Evolutionary conservation across 148 eudicot species (phyloP).

Genomic region (Amaranthus palmeri): DNA sequence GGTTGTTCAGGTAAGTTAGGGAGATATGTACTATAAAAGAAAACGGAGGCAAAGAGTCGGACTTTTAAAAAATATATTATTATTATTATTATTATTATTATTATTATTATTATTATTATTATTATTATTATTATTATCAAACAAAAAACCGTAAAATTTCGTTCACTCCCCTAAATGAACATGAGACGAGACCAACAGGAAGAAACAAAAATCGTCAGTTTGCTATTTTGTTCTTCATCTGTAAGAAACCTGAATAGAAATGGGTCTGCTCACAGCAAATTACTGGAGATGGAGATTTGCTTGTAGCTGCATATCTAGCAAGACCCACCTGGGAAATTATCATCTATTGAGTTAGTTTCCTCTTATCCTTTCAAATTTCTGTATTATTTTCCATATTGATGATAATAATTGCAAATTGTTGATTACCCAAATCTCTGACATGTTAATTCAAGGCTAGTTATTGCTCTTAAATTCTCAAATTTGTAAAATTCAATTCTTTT

Average conservation of each 20-base stretch:
- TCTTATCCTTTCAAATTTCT: background rate
- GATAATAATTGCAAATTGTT: background rate
- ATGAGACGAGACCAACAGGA: no score
- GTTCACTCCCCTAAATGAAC: no score
- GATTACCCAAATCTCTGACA: background rate
- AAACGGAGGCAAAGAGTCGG: no score
- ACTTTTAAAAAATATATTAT: no score
- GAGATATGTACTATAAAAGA: no score
- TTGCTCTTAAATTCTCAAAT: constrained; percentile 2
- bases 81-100: no score
- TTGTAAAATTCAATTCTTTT: background rate
- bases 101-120: no score
- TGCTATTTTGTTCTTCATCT: background rate
- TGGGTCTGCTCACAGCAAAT: constrained; percentile 38
- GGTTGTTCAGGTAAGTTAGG: no score
- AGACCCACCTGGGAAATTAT: constrained; percentile 14
- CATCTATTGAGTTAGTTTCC: constrained; percentile 10
- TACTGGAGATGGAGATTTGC: constrained; percentile 15
- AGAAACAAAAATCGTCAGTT: background rate
- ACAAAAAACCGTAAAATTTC: no score
- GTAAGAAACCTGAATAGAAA: constrained; percentile 10
- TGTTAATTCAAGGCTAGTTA: background rate
- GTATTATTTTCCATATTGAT: background rate
- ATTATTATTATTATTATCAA: no score
- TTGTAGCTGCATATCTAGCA: constrained; percentile 6